These are phyloP conservation scores for Coriolopsis trogii DNA, from an alignment of 1,284 basidiomycete species.

Conservation along the genomic window DNA sequence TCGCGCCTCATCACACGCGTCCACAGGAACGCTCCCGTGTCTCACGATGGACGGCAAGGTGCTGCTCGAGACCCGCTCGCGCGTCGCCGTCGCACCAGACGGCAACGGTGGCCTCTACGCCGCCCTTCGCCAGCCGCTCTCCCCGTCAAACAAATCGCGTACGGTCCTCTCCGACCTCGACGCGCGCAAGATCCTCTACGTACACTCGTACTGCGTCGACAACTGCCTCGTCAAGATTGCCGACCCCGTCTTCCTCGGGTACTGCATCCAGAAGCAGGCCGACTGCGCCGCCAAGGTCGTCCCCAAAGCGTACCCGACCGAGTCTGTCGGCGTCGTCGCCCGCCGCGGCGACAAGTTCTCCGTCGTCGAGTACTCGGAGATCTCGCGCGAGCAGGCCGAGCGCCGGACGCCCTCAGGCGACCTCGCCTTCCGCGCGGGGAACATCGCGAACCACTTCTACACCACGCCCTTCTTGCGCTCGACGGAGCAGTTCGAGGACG, in stretches of 20 bases:
- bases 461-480: slow-evolving; percentile 84
- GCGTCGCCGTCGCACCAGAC: slow-evolving; percentile 92
- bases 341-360: slow-evolving; percentile 80
- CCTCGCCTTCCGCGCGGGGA: slow-evolving; percentile 91
- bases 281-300: slow-evolving; percentile 97
- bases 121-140: slow-evolving; percentile 82
- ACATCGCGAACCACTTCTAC: slow-evolving; percentile 99
- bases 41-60: slow-evolving; percentile 95
- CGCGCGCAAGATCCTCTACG: slow-evolving; percentile 80
- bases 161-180: slow-evolving; percentile 88
- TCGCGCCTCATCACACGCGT: background rate
- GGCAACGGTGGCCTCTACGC: slow-evolving; percentile 98
- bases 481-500: slow-evolving; percentile 83
- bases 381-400: slow-evolving; percentile 86
- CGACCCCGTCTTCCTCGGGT: slow-evolving; percentile 96
- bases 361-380: slow-evolving; percentile 98
- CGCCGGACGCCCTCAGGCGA: slow-evolving; percentile 72
- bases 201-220: slow-evolving; percentile 98
- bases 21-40: slow-evolving; percentile 90
- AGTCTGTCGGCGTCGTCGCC: slow-evolving; percentile 96
- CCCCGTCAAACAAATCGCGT: slow-evolving; percentile 55
- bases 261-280: slow-evolving; percentile 83
- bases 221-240: slow-evolving; percentile 98
- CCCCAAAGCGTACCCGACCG: slow-evolving; percentile 83
- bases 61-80: slow-evolving; percentile 79